Evolutionary conservation across 331 rosid species (phyloP), one percentile per base, ranked within the genome.

Genomic region (Saraca asoca): DNA sequence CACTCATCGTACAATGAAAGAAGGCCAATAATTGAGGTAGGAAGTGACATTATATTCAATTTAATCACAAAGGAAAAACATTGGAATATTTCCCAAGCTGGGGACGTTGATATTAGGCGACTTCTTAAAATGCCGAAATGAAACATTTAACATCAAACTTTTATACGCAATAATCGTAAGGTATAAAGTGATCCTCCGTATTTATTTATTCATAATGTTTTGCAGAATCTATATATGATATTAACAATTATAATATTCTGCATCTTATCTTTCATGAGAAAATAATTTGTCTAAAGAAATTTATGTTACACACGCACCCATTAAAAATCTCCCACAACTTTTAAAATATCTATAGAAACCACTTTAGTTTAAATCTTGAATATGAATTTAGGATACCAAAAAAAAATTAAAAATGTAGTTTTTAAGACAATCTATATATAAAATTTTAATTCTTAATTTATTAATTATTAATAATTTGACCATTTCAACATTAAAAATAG

Each of bases 31-130:
- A 80, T 80, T 75, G 78, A 57, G 64, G 62, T 58, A 37, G 54
- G 81, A 75, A 75, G 62, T 80, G 84, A 75, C 84, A 71, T 24
- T 53, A 75, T 75, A 71, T 80, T 71, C 76, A 58, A 59, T 65
- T 33, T 13, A 54, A 39, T 42, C 43, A 19, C 12, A 66, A 49
- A 39, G 50, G 45, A 50, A 62, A 66, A 48, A 33, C 39, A 2
- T 17, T 49, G 19, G 78, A 79, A 66, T 70, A 63, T 79, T 66
- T 29, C 43, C 48, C 49, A 41, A 39, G 52, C 37, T 58, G 64
- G 58, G 29, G 70, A 51, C 17, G 38, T 65, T 59, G 2, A 51
- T 66, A 65, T 70, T 14, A 20, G 69, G 41, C 64, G 67, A 50
- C 42, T 61, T 58, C 35, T 68, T 73, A 62, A 42, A 72, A 67